Evolutionary conservation across 78 protist species (phyloP).

Genomic region (Acrasis kona): DNA sequence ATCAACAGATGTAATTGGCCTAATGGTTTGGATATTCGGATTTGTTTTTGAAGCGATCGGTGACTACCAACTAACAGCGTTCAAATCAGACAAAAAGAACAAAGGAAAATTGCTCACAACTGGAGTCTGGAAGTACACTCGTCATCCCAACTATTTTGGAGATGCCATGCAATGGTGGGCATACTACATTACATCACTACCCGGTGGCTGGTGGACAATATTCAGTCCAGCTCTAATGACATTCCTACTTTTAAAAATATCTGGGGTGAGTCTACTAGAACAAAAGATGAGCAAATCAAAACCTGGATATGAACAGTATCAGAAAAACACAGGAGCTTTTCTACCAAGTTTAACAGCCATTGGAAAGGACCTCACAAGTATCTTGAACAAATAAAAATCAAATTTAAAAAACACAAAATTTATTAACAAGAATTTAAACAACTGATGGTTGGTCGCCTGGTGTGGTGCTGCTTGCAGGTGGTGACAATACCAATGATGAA

Average conservation of each 20-base stretch:
- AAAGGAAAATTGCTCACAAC: not conserved
- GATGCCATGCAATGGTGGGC: not conserved
- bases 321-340: too few species aligned
- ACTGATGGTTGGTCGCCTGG: too few species aligned
- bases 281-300: not conserved
- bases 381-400: too few species aligned
- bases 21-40: not conserved
- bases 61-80: constrained; percentile 1
- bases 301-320: too few species aligned
- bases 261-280: not conserved
- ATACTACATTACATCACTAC: not conserved
- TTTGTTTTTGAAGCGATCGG: not conserved
- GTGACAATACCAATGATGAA: too few species aligned
- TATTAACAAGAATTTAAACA: too few species aligned
- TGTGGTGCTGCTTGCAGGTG: too few species aligned
- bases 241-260: not conserved
- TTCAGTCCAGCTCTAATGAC: not conserved
- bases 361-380: too few species aligned
- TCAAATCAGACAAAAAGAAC: not conserved
- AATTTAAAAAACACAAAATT: too few species aligned
- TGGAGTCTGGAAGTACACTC: constrained; percentile 1
- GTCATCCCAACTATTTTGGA: constrained; percentile 30
- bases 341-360: too few species aligned
- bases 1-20: not conserved
- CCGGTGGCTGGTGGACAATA: not conserved